These are phyloP conservation scores for Macrophomina pseudophaseolina DNA, from an alignment of 2,329 filamentous ascomycete genomes.

Conservation along the genomic window DNA sequence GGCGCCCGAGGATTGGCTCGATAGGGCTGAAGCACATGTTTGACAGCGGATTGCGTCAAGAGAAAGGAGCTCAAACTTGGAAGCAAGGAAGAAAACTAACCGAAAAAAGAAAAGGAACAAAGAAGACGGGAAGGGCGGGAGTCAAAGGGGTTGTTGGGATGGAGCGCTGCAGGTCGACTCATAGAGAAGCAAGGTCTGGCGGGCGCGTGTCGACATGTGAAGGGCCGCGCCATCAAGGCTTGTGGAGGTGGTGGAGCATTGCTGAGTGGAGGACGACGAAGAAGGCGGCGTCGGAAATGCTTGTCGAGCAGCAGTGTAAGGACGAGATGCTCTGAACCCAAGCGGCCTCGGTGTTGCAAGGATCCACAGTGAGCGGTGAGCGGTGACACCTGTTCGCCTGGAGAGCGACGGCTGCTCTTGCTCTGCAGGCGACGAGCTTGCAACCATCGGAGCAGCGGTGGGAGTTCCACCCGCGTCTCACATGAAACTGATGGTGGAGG, in stretches of 20 bases:
- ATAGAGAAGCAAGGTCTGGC: background rate
- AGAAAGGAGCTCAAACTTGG: background rate
- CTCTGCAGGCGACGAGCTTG: background rate
- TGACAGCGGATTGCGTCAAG: background rate
- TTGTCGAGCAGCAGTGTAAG: background rate
- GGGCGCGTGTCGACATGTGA: background rate
- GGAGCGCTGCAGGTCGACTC: slow-evolving; percentile 13
- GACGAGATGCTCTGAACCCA: background rate
- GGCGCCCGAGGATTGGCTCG: slow-evolving; percentile 17
- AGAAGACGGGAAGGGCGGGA: background rate
- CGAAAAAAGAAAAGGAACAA: background rate
- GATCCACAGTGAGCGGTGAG: slow-evolving; percentile 11
- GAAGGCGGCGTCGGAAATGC: background rate
- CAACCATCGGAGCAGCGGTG: background rate
- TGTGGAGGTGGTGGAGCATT: slow-evolving; percentile 20
- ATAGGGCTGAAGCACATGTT: slow-evolving; percentile 22
- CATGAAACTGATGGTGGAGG: slow-evolving; percentile 1
- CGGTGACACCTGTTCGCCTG: slow-evolving; percentile 8
- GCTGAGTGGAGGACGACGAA: slow-evolving; percentile 3
- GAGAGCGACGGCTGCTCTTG: background rate
- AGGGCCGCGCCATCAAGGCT: background rate
- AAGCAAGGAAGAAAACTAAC: slow-evolving; percentile 2
- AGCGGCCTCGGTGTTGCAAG: background rate
- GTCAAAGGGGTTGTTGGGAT: slow-evolving; percentile 2
- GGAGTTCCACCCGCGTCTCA: slow-evolving; percentile 2